phyloP scores from a whole-genome alignment of 345 rosid genomes.

The Viola odorata region DNA sequence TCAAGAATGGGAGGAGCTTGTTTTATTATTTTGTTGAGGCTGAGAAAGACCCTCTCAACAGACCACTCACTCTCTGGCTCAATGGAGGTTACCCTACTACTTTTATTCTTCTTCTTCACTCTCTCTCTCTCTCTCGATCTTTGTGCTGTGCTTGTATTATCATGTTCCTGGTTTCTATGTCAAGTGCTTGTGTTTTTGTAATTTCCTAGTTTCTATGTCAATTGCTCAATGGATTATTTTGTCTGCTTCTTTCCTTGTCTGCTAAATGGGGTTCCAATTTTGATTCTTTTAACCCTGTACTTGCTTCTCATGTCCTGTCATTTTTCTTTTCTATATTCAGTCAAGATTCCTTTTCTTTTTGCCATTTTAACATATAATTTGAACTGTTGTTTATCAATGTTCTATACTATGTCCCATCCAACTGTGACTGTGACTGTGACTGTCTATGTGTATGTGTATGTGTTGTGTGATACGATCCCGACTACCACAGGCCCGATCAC shows the following conservation, averaged over 20 bases:
- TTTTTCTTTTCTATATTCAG: neutral
- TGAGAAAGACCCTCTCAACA: conserved; percentile 44
- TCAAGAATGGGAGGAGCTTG: conserved; percentile 66
- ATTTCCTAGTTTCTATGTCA: no score
- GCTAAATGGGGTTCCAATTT: conserved; percentile 6
- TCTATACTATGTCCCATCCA: neutral
- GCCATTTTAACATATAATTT: neutral
- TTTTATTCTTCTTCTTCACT: neutral
- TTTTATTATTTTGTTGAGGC: conserved; percentile 94
- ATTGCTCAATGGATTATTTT: neutral
- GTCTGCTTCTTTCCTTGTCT: conserved; percentile 5
- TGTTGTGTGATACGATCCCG: no score
- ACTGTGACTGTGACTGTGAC: neutral
- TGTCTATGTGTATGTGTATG: no score
- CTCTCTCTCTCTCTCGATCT: neutral
- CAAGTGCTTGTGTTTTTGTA: neutral
- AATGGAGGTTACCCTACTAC: conserved; percentile 65
- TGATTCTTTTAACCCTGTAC: conserved; percentile 1
- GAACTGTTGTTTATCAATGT: neutral
- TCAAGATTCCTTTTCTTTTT: neutral
- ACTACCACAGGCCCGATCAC: no score
- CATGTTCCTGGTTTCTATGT: neutral
- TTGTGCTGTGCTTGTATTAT: neutral
- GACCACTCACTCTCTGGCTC: conserved; percentile 89
- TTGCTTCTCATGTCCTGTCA: conserved; percentile 7